A percentile compares a stretch with the other conserved stretches of the same genome.
Evolutionary conservation across 768 basidiomycete genomes (phyloP).

Genomic region (Mycena latifolia): DNA sequence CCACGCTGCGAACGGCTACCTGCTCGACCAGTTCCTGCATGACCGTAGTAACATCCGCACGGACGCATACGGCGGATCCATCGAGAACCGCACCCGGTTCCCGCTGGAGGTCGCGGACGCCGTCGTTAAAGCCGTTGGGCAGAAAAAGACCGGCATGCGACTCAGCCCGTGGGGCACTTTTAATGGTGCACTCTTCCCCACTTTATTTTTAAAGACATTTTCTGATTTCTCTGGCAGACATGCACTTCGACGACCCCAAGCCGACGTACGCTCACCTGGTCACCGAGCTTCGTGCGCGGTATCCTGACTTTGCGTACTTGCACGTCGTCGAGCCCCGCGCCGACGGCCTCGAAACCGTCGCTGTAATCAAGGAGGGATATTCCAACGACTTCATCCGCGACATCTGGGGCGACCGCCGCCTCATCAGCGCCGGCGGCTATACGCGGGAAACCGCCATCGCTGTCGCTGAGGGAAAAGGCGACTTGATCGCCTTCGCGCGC

Average conservation of each 20-base stretch:
- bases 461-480: not conserved
- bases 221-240: not conserved
- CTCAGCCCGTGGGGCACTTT: not conserved
- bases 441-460: not conserved
- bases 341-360: conserved; percentile 6
- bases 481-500: not conserved
- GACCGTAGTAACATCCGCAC: no score
- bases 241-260: conserved; percentile 1
- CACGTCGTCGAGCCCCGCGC: not conserved
- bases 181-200: conserved; percentile 30
- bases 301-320: not conserved
- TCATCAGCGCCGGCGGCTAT: not conserved
- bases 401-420: not conserved
- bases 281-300: not conserved
- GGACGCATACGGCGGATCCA: no score
- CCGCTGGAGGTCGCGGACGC: no score
- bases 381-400: conserved; percentile 3
- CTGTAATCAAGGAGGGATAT: not conserved
- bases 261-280: not conserved
- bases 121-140: conserved; percentile 28
- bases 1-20: not conserved
- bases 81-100: no score
- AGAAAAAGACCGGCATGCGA: no score
- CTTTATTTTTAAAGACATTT: conserved; percentile 31
- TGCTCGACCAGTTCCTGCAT: no score